Evolutionary conservation across 768 basidiomycete genomes (phyloP), one percentile per base, ranked within the genome.

Genomic region (Lactarius trivialis): DNA sequence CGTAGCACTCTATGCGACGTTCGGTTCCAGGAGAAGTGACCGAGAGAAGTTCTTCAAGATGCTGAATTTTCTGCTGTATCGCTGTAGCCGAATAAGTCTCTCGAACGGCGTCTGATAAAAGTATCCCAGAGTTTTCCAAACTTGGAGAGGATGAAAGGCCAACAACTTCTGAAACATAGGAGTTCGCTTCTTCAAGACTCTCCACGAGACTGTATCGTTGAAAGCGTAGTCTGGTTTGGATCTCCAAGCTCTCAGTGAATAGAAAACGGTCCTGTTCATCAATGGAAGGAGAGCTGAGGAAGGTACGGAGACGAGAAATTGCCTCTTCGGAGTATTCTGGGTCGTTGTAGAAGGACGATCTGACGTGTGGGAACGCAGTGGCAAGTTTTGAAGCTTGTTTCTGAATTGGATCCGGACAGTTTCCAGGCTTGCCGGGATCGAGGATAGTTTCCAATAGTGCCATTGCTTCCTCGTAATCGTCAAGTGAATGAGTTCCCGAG

Each of bases 391-490:
- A 26, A n/a, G 33, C 17, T 26, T 4, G 26, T 14, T 1, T 19
- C 14, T 5, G 55, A 7, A 3, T 6, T 39, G 7, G n/a, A 32
- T 51, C 33, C 24, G 34, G 26, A 28, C 5, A n/a, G 17, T 60
- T 28, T 28, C 26, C 19, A 9, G 41, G 2, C 9, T 34, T 32
- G 9, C 30, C 12, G 5, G 52, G 53, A n/a, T 39, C 41, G 1
- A 60, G 4, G 12, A 28, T 4, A 4, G 15, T 34, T 32, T 54
- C 59, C 24, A 60, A 32, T 0, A 60, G 6, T 4, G 59, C 6
- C 1, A 33, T 36, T 21, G 52, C 59, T 11, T 60, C 59, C 41
- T 60, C 59, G 12, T 51, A 60, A 26, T 60, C 59, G n/a, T 60
- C 59, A 12, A 8, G 54, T 28, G 52, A 54, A 12, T 28, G 59